These are phyloP conservation scores for Cucurbita argyrosperma DNA, from an alignment of 306 rosid genomes.

Conservation along the genomic window DNA sequence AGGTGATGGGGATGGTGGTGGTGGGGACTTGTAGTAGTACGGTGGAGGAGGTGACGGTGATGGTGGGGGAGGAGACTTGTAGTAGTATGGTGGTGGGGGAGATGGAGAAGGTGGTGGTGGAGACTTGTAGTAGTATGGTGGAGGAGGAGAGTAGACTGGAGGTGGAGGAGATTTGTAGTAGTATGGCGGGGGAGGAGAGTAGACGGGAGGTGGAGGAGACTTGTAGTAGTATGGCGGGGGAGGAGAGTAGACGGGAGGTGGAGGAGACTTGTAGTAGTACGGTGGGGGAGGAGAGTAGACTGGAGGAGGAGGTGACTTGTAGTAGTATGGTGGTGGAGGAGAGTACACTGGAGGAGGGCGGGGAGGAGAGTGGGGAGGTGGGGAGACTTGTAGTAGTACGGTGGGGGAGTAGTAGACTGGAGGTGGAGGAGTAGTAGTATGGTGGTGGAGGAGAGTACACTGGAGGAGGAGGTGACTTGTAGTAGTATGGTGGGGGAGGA, in stretches of 20 bases:
- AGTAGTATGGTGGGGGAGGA: neutral
- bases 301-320: constrained; percentile 28
- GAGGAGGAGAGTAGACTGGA: neutral
- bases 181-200: neutral
- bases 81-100: constrained; percentile 18
- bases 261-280: constrained; percentile 19
- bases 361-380: too few species aligned
- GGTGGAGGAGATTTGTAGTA: constrained; percentile 7
- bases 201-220: constrained; percentile 1
- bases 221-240: constrained; percentile 10
- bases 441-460: constrained; percentile 11
- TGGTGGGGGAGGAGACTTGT: constrained; percentile 32
- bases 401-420: too few species aligned
- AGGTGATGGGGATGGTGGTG: constrained; percentile 19
- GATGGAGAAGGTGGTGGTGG: constrained; percentile 9
- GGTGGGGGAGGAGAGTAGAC: constrained; percentile 11
- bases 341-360: constrained; percentile 28
- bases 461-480: constrained; percentile 3
- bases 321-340: constrained; percentile 11
- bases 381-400: constrained; percentile 34
- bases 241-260: constrained; percentile 20
- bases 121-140: constrained; percentile 5
- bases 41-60: constrained; percentile 12
- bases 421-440: constrained; percentile 29
- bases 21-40: constrained; percentile 39